Evolutionary conservation across 257 asterid genomes (phyloP).

Genomic region (Rhazya stricta): DNA sequence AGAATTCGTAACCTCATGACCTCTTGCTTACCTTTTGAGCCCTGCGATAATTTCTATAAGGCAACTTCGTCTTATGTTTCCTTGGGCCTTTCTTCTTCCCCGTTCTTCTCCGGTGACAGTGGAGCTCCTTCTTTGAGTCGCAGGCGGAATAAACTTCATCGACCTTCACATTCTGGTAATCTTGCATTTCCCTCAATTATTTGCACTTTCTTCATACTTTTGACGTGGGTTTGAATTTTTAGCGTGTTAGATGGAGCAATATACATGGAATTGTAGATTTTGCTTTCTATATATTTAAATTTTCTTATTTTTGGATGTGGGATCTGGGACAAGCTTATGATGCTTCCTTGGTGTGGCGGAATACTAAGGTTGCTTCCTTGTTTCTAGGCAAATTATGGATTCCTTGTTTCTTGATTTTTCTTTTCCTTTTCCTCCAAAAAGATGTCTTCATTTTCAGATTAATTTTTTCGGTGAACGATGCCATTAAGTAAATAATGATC

Average conservation of each 20-base stretch:
- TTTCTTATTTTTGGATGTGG: conserved; percentile 2
- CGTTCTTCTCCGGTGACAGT: conserved; percentile 37
- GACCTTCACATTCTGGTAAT: conserved; percentile 38
- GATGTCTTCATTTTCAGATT: conserved; percentile 2
- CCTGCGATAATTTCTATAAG: conserved; percentile 47
- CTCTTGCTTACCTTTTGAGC: conserved; percentile 49
- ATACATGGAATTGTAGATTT: neutral
- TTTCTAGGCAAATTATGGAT: neutral
- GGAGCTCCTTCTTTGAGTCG: conserved; percentile 36
- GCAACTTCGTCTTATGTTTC: conserved; percentile 20
- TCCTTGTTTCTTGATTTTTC: neutral
- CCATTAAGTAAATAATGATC: neutral
- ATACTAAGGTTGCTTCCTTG: neutral
- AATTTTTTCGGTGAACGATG: neutral
- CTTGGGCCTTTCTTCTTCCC: conserved; percentile 24
- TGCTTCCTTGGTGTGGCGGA: neutral
- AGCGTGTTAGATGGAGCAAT: neutral
- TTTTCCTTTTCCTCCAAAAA: neutral
- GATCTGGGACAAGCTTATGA: conserved; percentile 6
- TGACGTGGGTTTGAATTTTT: neutral
- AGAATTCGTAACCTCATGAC: conserved; percentile 44
- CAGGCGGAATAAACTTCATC: conserved; percentile 35
- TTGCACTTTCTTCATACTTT: conserved; percentile 4
- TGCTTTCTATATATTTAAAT: neutral
- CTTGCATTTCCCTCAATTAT: neutral